Evolutionary conservation across 345 rosid species (phyloP).

Genomic region (Gossypium anomalum): DNA sequence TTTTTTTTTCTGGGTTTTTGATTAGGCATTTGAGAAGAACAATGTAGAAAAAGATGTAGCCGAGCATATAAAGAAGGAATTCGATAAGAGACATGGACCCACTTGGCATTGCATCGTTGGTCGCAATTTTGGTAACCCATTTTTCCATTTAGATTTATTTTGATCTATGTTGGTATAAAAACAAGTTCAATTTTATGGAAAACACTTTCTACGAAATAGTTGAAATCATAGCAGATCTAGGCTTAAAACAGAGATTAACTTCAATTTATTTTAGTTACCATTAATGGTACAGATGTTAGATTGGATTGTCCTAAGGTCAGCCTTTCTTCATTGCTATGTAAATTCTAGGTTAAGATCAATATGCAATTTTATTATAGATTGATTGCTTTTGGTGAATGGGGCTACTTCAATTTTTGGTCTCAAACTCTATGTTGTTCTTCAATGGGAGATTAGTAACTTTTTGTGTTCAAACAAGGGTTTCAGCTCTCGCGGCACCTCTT

Average conservation of each 20-base stretch:
- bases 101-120: conserved; percentile 99
- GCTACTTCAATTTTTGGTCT: background rate
- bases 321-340: background rate
- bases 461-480: background rate
- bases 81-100: conserved; percentile 20
- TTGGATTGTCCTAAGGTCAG: background rate
- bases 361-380: background rate
- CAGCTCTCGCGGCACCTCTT: background rate
- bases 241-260: background rate
- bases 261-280: background rate
- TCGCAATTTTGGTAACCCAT: conserved; percentile 80
- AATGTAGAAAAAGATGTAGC: conserved; percentile 94
- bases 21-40: conserved; percentile 77
- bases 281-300: background rate
- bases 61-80: conserved; percentile 42
- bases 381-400: background rate
- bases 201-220: background rate
- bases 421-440: background rate
- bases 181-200: background rate
- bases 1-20: conserved; percentile 5
- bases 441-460: background rate
- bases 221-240: background rate
- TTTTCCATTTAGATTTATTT: conserved; percentile 5
- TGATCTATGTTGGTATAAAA: background rate
- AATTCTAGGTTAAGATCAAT: background rate